Conservation (phyloP, 345 rosid genomes). For the Pelargonium nanum region DNA sequence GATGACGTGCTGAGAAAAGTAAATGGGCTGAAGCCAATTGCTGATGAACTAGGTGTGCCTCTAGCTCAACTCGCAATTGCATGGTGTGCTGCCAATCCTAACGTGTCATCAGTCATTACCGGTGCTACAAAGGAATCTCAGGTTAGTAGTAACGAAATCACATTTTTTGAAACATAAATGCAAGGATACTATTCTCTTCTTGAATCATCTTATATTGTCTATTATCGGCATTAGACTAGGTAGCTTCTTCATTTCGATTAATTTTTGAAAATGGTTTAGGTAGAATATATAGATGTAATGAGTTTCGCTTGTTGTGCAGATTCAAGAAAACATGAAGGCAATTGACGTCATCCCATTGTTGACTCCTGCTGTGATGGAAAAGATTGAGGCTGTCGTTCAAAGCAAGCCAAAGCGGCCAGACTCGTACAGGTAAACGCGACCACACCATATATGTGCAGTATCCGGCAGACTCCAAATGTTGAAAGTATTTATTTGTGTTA, state of each 20-base stretch:
- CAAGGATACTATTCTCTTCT: neutral
- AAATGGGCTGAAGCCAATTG: constrained; percentile 85
- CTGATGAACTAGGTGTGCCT: constrained; percentile 94
- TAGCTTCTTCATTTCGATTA: too few relatives aligned
- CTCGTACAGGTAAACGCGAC: constrained; percentile 47
- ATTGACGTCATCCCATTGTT: constrained; percentile 70
- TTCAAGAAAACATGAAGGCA: constrained; percentile 98
- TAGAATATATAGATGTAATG: too few relatives aligned
- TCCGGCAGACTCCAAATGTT: too few relatives aligned
- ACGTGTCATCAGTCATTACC: constrained; percentile 87
- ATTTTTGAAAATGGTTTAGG: too few relatives aligned
- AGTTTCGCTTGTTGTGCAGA: constrained; percentile 24
- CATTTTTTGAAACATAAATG: too few relatives aligned
- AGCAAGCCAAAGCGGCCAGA: constrained; percentile 87
- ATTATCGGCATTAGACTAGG: too few relatives aligned
- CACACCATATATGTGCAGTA: neutral
- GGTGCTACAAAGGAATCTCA: constrained; percentile 97
- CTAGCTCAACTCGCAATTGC: constrained; percentile 94
- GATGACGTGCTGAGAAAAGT: constrained; percentile 94
- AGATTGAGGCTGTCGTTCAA: constrained; percentile 73
- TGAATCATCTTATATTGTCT: too few relatives aligned
- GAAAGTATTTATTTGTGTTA: too few relatives aligned
- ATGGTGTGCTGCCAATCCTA: constrained; percentile 97
- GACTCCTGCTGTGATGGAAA: constrained; percentile 82
- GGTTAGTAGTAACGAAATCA: constrained; percentile 30